These are phyloP conservation scores for Starmerella floris DNA, from an alignment of 805 yeast species.

Conservation along the genomic window DNA sequence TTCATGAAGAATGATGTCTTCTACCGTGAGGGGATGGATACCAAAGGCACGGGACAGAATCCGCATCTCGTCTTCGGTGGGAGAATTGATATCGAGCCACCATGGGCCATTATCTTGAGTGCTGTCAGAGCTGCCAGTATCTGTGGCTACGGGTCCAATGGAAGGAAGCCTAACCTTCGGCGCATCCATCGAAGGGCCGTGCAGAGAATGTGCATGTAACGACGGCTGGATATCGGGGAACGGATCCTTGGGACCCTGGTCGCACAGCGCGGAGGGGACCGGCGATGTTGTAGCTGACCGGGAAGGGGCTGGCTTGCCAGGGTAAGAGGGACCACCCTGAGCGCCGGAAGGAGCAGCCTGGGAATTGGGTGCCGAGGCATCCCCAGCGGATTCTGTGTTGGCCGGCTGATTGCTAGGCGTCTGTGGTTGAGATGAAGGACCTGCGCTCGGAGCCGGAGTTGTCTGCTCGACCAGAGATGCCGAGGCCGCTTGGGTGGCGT, in stretches of 20 bases:
- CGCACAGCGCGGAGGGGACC: neutral
- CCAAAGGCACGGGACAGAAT: slow-evolving; percentile 81
- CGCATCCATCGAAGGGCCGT: neutral
- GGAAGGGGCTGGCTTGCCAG: neutral
- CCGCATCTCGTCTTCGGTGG: slow-evolving; percentile 95
- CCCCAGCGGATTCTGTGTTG: neutral
- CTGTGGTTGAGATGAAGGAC: neutral
- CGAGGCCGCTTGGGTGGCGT: neutral
- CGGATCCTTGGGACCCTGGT: slow-evolving; percentile 6
- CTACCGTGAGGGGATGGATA: slow-evolving; percentile 91
- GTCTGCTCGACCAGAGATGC: neutral
- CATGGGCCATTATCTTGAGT: slow-evolving; percentile 34
- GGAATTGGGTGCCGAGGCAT: neutral
- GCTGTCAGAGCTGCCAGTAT: slow-evolving; percentile 2
- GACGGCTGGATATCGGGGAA: slow-evolving; percentile 12
- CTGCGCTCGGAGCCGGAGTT: neutral
- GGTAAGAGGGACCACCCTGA: neutral
- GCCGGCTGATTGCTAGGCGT: neutral
- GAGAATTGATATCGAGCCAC: slow-evolving; percentile 88
- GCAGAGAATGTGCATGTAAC: neutral
- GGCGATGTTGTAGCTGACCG: neutral
- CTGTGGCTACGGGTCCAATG: too few species aligned
- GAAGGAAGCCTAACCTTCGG: too few species aligned
- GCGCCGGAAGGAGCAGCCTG: neutral
- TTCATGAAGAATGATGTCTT: slow-evolving; percentile 85